Conservation (phyloP, 2,329 filamentous ascomycete species). For the Xylaria sp. region DNA sequence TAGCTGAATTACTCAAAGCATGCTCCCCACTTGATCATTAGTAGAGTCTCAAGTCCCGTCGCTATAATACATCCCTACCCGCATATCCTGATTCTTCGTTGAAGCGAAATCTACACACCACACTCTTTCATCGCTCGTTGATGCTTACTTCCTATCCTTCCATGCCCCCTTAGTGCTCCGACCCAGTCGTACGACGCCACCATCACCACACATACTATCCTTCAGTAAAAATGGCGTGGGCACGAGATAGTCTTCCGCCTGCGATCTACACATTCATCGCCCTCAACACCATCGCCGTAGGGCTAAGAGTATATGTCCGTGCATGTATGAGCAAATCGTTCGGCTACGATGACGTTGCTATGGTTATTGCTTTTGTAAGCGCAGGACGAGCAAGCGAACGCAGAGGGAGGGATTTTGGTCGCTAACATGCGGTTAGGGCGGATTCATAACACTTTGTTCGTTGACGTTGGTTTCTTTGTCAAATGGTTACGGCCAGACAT, state of each 20-base stretch:
- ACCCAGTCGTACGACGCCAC: slow-evolving; percentile 13
- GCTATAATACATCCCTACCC: slow-evolving; percentile 9
- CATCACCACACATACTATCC: slow-evolving; percentile 23
- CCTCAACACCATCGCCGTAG: slow-evolving; percentile 35
- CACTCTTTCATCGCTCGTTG: slow-evolving; percentile 13
- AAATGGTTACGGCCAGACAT: slow-evolving; percentile 32
- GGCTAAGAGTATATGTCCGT: slow-evolving; percentile 35
- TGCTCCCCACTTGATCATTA: neutral
- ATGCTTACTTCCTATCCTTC: slow-evolving; percentile 16
- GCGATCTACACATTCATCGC: slow-evolving; percentile 37
- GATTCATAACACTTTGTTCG: slow-evolving; percentile 33
- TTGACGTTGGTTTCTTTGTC: slow-evolving; percentile 33
- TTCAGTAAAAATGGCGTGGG: slow-evolving; percentile 34
- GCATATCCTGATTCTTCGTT: neutral
- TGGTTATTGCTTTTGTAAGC: slow-evolving; percentile 37
- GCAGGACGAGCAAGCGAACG: no score
- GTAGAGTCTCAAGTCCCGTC: slow-evolving; percentile 5
- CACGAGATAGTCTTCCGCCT: slow-evolving; percentile 38
- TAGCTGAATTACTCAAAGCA: slow-evolving; percentile 4
- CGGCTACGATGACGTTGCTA: slow-evolving; percentile 37
- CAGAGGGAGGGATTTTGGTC: neutral
- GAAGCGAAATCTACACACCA: neutral
- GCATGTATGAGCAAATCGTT: slow-evolving; percentile 37
- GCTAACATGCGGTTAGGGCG: slow-evolving; percentile 30
- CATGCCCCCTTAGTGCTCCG: slow-evolving; percentile 24